Base-by-base conservation (phyloP, 1,284 basidiomycete genomes). In the Stereum hirsutum region DNA sequence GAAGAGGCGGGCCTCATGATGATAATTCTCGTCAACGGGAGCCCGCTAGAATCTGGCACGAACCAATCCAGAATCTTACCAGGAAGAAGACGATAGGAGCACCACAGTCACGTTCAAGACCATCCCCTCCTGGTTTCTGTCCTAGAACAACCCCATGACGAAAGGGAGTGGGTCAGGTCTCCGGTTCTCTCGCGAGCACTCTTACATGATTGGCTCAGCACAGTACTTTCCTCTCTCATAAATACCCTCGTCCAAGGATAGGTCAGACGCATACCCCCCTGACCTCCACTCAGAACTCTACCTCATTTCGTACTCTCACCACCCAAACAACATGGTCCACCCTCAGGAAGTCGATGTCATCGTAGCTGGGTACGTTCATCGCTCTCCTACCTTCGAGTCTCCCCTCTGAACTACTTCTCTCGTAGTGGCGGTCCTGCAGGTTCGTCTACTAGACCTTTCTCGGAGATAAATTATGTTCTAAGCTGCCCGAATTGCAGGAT, bases 281-380 rank as follows among this genome's bases (percentile, higher is more conserved):
- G n/a, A n/a, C n/a, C n/a, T n/a, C n/a, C n/a, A 11, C 14, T 19
- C 34, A 19, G 12, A 17, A 12, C 21, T 36, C 12, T 36, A n/a
- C 21, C 38, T 25, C 14, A n/a, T n/a, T n/a, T n/a, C n/a, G n/a
- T n/a, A n/a, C n/a, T n/a, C 38, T 39, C 23, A 27, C 19, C 38
- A 10, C 14, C 38, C n/a, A n/a, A 15, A 39, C 39, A 53, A 38
- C 49, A 70, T 67, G 64, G 65, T 62, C 48, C 78, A 80, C 54
- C 78, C 78, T 46, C 69, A 81, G 55, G 81, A 83, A 70, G 81
- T 85, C 59, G 81, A 83, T 63, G 66, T 85, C 49, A 81, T 85
- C 52, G 77, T 85, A 41, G 62, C 59, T 47, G 72, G 69, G 69
- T 69, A 50, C 43, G 63, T 46, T 39, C 19, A 30, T 28, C 33